These are phyloP conservation scores for Boletus semigastroideus DNA, from an alignment of 1,284 basidiomycete species.

Conservation along the genomic window DNA sequence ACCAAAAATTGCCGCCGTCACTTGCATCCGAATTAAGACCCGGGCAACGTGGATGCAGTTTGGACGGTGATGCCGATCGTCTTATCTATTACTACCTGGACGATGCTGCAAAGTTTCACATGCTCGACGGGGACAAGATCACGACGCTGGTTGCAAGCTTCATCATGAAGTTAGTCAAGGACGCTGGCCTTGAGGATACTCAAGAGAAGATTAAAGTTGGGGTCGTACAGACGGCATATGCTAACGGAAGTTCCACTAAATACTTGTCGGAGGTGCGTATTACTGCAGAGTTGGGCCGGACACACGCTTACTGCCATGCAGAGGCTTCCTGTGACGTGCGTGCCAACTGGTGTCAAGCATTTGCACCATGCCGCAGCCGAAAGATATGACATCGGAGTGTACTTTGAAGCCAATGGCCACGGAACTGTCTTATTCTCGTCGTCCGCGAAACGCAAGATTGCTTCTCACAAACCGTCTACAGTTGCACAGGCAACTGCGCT, in stretches of 20 bases:
- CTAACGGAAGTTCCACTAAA: conserved; percentile 95
- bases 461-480: conserved; percentile 68
- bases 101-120: conserved; percentile 74
- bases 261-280: conserved; percentile 74
- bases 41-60: conserved; percentile 84
- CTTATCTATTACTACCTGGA: conserved; percentile 95
- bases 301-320: conserved; percentile 30
- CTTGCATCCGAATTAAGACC: conserved; percentile 59
- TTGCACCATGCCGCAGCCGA: conserved; percentile 94
- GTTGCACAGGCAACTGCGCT: conserved; percentile 81
- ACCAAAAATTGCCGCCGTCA: conserved; percentile 80
- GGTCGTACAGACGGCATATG: conserved; percentile 98
- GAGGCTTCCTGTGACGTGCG: conserved; percentile 93
- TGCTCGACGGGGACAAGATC: conserved; percentile 99
- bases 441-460: conserved; percentile 60
- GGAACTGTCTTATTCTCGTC: conserved; percentile 96
- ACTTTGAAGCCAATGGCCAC: conserved; percentile 99
- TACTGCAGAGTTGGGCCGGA: not conserved
- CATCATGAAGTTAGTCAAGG: conserved; percentile 87
- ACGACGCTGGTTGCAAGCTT: conserved; percentile 92
- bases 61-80: conserved; percentile 98
- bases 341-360: conserved; percentile 97
- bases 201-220: conserved; percentile 69
- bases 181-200: conserved; percentile 67
- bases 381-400: conserved; percentile 91